Base-by-base conservation (phyloP, 495 filamentous ascomycete species). In the Penicillium canescens region DNA sequence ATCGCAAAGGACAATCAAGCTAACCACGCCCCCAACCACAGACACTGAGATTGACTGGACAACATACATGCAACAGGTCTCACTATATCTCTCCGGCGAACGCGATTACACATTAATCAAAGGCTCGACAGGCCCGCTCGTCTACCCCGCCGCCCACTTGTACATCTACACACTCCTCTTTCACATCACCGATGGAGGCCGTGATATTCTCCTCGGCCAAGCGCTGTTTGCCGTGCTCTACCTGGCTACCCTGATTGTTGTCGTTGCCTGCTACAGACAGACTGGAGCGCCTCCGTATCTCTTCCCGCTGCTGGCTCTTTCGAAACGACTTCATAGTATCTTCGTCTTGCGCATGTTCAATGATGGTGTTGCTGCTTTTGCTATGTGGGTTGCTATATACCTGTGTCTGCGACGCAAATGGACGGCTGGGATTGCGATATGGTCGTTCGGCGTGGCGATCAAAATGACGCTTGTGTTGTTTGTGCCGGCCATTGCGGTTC, bases 11-110 rank as follows among this genome's bases (percentile, higher is more conserved):
- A 16, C 47, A 36, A 53, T 24, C 24, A 37, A 36, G 20, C 60
- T 69, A 62, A 63, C 52, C 37, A 28, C 43, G 12, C 21, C 14
- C 36, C 24, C 24, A 18, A 44, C 11, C 7, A 37, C 61, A 98
- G 94, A 98, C 69, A 98, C 94, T 39, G 94, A 98, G 68, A 98
- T 98, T 63, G 94, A 98, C 72, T 98, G 94, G 94, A 80, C 77
- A 46, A 91, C 93, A 2, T 98, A 98, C 69, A 98, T 98, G 92
- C 80, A 96, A 60, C 94, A 98, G 60, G 74, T 97, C 46, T 70
- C 81, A 23, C 87, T 92, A 33, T 94, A 88, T 61, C 65, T 90
- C 24, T 74, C 80, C 6, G 94, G 94, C 42, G 93, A 97, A 76
- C 84, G 88, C 64, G 88, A 98, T 69, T 98, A 98, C 66, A 82